Percentiles rank a stretch among this genome's conserved stretches.
Evolutionary conservation across 306 rosid genomes (phyloP).

Genomic region (Cucurbita maxima): DNA sequence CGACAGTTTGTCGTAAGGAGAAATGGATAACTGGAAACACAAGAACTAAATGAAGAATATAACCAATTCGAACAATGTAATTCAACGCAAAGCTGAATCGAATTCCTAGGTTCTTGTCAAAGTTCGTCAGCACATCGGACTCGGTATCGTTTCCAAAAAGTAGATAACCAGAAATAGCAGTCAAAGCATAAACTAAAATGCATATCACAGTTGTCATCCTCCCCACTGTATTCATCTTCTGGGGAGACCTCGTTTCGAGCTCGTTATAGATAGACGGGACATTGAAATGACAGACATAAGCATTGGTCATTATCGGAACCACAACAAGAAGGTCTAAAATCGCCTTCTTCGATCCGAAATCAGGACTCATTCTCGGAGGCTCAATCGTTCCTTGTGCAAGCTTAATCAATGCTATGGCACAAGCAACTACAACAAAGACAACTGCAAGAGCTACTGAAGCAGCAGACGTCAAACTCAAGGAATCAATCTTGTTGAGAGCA

Average conservation of each 20-base stretch:
- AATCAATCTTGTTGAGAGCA: constrained; percentile 76
- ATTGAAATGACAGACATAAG: constrained; percentile 78
- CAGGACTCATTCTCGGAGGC: constrained; percentile 67
- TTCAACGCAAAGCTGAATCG: constrained; percentile 60
- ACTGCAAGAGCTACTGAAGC: constrained; percentile 89
- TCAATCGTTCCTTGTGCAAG: constrained; percentile 47
- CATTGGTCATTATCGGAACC: constrained; percentile 87
- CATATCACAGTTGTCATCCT: constrained; percentile 75
- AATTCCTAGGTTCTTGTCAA: constrained; percentile 70
- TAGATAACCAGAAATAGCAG: constrained; percentile 69
- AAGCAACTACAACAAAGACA: constrained; percentile 61
- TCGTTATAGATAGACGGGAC: constrained; percentile 84
- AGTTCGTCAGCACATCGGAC: constrained; percentile 73
- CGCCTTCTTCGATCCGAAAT: constrained; percentile 52
- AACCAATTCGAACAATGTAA: constrained; percentile 68
- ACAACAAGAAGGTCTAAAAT: constrained; percentile 90
- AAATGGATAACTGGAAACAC: constrained; percentile 94
- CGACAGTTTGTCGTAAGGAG: constrained; percentile 69
- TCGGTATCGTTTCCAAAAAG: constrained; percentile 78
- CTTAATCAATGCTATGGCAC: constrained; percentile 47
- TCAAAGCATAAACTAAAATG: constrained; percentile 52
- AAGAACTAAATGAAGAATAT: constrained; percentile 82
- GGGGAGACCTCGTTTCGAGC: constrained; percentile 62
- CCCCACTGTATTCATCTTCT: constrained; percentile 78
- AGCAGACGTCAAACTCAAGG: constrained; percentile 88